Percentiles rank a stretch among this genome's conserved stretches.
These are phyloP conservation scores for Acacia pycnantha DNA, from an alignment of 331 rosid genomes.

Conservation along the genomic window DNA sequence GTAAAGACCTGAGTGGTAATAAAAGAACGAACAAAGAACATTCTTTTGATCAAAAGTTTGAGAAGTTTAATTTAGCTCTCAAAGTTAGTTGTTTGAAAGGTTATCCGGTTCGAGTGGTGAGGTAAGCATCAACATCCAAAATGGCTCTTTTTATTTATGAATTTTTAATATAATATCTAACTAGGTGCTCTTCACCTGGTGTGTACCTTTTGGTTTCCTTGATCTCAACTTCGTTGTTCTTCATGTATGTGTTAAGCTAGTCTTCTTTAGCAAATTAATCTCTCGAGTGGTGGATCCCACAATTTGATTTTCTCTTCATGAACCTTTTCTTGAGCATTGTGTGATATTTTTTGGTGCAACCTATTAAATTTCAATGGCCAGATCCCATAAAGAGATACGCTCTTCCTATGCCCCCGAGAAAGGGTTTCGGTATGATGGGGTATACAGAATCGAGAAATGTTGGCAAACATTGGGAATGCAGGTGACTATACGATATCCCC, in stretches of 20 bases:
- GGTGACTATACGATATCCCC: conserved; percentile 36
- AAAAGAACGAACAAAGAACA: conserved; percentile 61
- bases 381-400: conserved; percentile 78
- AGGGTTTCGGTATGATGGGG: conserved; percentile 81
- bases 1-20: conserved; percentile 73
- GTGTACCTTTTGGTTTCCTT: neutral
- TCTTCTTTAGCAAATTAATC: neutral
- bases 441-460: conserved; percentile 76
- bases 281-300: neutral
- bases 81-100: conserved; percentile 63
- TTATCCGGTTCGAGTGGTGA: conserved; percentile 78
- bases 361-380: conserved; percentile 20
- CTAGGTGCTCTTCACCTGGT: neutral
- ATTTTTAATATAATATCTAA: neutral
- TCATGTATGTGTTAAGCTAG: neutral
- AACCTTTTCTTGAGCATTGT: neutral
- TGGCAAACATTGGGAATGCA: conserved; percentile 74
- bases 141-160: neutral
- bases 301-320: neutral
- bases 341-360: neutral
- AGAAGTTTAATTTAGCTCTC: conserved; percentile 54
- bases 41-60: conserved; percentile 75
- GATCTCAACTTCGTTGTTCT: neutral
- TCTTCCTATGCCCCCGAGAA: conserved; percentile 71
- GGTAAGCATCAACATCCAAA: conserved; percentile 35